Evolutionary conservation across 805 yeast species (phyloP).

Genomic region (Maudiozyma serrabonitensis): DNA sequence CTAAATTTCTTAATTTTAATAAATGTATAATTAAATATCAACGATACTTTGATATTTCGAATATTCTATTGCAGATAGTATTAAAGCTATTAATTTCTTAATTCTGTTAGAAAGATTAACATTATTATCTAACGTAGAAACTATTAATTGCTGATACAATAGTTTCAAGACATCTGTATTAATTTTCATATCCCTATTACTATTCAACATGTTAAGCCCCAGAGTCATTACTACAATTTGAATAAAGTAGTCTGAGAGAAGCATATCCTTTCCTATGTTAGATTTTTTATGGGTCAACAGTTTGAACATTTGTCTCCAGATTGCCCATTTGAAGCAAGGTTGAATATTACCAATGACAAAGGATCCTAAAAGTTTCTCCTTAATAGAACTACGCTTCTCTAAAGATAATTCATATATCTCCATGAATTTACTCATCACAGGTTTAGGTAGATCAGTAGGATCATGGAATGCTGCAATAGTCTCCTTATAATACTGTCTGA

Average conservation of each 20-base stretch:
- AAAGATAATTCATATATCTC: constrained; percentile 19
- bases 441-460: constrained; percentile 3
- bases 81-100: constrained; percentile 7
- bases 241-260: constrained; percentile 5
- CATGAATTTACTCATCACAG: constrained; percentile 16
- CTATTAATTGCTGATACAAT: constrained; percentile 9
- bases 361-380: constrained; percentile 17
- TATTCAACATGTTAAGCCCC: constrained; percentile 15
- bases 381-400: constrained; percentile 5
- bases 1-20: neutral
- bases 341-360: constrained; percentile 14
- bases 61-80: constrained; percentile 12
- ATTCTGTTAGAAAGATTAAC: neutral
- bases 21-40: neutral
- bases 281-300: constrained; percentile 4
- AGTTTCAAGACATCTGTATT: constrained; percentile 15
- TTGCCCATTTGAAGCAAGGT: constrained; percentile 21
- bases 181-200: constrained; percentile 13
- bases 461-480: neutral
- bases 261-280: neutral
- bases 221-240: constrained; percentile 16
- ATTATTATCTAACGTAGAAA: constrained; percentile 1
- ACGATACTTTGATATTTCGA: constrained; percentile 2
- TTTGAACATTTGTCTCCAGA: constrained; percentile 19
- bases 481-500: neutral